phyloP scores from a whole-genome alignment of 768 basidiomycete species.

The Inosperma sp. region DNA sequence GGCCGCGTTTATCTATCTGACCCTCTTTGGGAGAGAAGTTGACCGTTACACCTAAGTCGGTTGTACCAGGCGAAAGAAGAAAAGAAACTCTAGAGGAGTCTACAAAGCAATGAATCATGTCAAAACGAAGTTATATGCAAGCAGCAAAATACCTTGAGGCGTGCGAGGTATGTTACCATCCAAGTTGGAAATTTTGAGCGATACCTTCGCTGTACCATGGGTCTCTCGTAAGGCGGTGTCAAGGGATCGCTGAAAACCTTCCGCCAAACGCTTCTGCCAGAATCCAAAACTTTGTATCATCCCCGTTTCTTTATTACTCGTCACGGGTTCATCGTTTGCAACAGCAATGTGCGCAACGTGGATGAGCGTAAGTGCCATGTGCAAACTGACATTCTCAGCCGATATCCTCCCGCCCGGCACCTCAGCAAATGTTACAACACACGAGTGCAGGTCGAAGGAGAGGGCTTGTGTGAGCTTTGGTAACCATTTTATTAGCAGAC shows the following conservation, averaged over 20 bases:
- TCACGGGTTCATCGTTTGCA: conserved; percentile 17
- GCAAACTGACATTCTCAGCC: conserved; percentile 46
- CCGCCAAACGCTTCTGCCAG: conserved; percentile 59
- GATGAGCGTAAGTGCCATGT: conserved; percentile 51
- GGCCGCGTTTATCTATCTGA: conserved; percentile 47
- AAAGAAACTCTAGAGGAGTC: conserved; percentile 32
- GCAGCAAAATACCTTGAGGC: conserved; percentile 27
- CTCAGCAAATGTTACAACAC: conserved; percentile 47
- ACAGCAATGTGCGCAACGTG: conserved; percentile 40
- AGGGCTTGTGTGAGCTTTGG: conserved; percentile 65
- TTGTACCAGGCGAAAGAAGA: conserved; percentile 42
- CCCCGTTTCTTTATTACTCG: conserved; percentile 21
- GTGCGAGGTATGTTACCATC: conserved; percentile 36
- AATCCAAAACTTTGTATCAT: conserved; percentile 48
- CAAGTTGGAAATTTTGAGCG: conserved; percentile 46
- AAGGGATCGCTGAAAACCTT: conserved; percentile 60
- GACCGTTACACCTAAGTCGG: conserved; percentile 44
- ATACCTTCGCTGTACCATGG: conserved; percentile 50
- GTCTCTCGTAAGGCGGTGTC: conserved; percentile 65
- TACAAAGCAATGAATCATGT: conserved; percentile 5
- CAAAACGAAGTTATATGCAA: neutral
- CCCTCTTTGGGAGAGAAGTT: conserved; percentile 58
- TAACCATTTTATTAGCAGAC: conserved; percentile 56
- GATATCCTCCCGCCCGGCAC: conserved; percentile 50
- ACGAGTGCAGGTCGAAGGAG: conserved; percentile 61